A percentile compares a stretch with the other conserved stretches of the same genome.
phyloP scores from a whole-genome alignment of 805 yeast genomes.

The Myxozyma vanderwaltii region DNA sequence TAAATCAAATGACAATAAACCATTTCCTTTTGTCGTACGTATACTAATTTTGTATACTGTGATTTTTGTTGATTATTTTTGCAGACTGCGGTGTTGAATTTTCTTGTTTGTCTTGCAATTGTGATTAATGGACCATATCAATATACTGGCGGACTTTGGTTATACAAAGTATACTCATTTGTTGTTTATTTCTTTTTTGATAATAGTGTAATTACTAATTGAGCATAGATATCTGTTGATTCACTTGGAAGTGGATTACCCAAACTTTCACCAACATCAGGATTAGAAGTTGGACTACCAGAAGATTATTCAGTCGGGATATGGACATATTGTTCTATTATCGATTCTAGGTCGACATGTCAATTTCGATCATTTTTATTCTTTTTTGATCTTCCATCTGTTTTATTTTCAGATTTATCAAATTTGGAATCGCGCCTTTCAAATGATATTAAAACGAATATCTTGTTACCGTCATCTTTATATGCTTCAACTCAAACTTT shows the following conservation, averaged over 20 bases:
- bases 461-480: slow-evolving; percentile 16
- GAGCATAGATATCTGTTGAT: slow-evolving; percentile 15
- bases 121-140: slow-evolving; percentile 5
- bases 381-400: slow-evolving; percentile 19
- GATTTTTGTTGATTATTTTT: neutral
- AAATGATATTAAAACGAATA: slow-evolving; percentile 22
- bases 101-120: slow-evolving; percentile 1
- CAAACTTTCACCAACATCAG: slow-evolving; percentile 14
- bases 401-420: slow-evolving; percentile 12
- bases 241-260: slow-evolving; percentile 27
- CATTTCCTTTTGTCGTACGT: neutral
- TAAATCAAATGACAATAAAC: neutral
- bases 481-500: slow-evolving; percentile 3
- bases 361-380: slow-evolving; percentile 20
- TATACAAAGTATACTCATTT: slow-evolving; percentile 4
- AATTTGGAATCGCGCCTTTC: neutral
- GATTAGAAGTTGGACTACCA: slow-evolving; percentile 27
- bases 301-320: slow-evolving; percentile 28
- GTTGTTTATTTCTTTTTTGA: neutral
- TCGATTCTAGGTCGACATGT: slow-evolving; percentile 2
- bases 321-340: slow-evolving; percentile 25
- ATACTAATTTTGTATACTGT: neutral
- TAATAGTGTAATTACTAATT: neutral
- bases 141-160: slow-evolving; percentile 2
- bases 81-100: slow-evolving; percentile 1